phyloP scores from a whole-genome alignment of 176 grass and related monocot genomes.

The Tillandsia leiboldiana region DNA sequence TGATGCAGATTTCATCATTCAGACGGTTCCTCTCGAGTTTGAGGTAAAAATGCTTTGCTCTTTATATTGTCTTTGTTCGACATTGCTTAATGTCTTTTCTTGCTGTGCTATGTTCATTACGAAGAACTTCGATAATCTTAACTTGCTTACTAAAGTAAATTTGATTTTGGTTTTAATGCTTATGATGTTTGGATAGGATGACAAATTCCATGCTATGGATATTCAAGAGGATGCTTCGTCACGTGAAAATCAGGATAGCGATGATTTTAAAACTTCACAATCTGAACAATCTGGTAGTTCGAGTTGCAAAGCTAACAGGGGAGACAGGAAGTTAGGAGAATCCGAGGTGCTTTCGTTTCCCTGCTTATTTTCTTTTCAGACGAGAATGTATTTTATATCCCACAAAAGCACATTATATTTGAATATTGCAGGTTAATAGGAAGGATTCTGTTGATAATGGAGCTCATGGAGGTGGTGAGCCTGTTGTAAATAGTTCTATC shows the following conservation, averaged over 20 bases:
- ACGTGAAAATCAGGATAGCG: slow-evolving; percentile 10
- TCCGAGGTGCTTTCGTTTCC: slow-evolving; percentile 8
- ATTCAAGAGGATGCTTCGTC: slow-evolving; percentile 8
- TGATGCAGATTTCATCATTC: slow-evolving; percentile 57
- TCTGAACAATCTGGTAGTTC: slow-evolving; percentile 15
- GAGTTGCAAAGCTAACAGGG: slow-evolving; percentile 1
- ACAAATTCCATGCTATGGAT: slow-evolving; percentile 13
- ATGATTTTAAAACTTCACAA: slow-evolving; percentile 6
- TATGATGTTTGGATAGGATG: slow-evolving; percentile 15
- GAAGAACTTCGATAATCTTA: not conserved
- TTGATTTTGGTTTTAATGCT: not conserved
- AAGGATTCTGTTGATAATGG: slow-evolving; percentile 26
- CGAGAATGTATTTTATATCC: not conserved
- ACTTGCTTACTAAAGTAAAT: not conserved
- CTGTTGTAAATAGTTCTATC: slow-evolving; percentile 37
- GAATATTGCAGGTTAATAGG: slow-evolving; percentile 29
- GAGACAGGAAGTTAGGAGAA: not conserved
- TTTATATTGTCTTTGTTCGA: not conserved
- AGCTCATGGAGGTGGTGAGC: slow-evolving; percentile 19
- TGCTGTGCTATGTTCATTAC: not conserved
- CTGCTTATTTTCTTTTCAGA: slow-evolving; percentile 1
- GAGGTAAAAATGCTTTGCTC: slow-evolving; percentile 29
- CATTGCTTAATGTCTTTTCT: not conserved
- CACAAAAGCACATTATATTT: slow-evolving; percentile 7
- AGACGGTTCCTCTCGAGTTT: slow-evolving; percentile 57